Percentiles rank a stretch among this genome's conserved stretches.
These are phyloP conservation scores for Candida boleticola DNA, from an alignment of 805 yeast species.

Conservation along the genomic window DNA sequence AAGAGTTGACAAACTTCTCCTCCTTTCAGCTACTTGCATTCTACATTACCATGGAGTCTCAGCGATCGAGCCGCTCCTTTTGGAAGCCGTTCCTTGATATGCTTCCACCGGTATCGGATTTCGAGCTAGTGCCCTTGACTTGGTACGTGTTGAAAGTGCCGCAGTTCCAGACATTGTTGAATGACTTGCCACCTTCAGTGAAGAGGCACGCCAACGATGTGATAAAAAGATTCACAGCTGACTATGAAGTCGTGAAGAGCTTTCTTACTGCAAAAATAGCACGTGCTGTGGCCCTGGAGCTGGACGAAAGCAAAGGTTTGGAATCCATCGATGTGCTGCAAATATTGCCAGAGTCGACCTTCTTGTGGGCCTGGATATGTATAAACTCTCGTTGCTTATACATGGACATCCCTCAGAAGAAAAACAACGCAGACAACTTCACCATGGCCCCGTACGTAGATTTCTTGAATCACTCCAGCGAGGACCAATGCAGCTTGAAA, in stretches of 20 bases:
- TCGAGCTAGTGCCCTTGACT: conserved; percentile 56
- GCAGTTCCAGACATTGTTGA: conserved; percentile 23
- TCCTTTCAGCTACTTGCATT: conserved; percentile 62
- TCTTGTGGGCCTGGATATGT: conserved; percentile 77
- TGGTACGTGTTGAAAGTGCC: conserved; percentile 48
- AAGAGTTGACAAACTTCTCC: conserved; percentile 40
- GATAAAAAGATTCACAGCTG: conserved; percentile 39
- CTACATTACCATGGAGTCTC: conserved; percentile 46
- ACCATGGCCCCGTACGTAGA: conserved; percentile 93
- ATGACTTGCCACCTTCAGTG: conserved; percentile 46
- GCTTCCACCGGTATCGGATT: conserved; percentile 58
- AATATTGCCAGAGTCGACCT: conserved; percentile 24
- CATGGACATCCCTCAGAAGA: conserved; percentile 59
- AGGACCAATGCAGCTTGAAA: conserved; percentile 52
- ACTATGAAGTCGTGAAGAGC: conserved; percentile 37
- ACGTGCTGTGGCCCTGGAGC: too few relatives aligned
- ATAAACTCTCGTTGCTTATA: conserved; percentile 91
- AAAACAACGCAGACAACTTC: conserved; percentile 59
- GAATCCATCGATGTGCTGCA: not conserved
- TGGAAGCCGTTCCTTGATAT: conserved; percentile 71
- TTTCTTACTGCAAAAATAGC: not conserved
- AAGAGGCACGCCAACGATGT: conserved; percentile 41
- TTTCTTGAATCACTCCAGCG: conserved; percentile 70
- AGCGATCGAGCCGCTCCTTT: conserved; percentile 41
- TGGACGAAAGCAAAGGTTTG: too few relatives aligned